Evolutionary conservation across 805 yeast genomes (phyloP), one percentile per base, ranked within the genome.

Genomic region (Barnettozyma sucrosica): DNA sequence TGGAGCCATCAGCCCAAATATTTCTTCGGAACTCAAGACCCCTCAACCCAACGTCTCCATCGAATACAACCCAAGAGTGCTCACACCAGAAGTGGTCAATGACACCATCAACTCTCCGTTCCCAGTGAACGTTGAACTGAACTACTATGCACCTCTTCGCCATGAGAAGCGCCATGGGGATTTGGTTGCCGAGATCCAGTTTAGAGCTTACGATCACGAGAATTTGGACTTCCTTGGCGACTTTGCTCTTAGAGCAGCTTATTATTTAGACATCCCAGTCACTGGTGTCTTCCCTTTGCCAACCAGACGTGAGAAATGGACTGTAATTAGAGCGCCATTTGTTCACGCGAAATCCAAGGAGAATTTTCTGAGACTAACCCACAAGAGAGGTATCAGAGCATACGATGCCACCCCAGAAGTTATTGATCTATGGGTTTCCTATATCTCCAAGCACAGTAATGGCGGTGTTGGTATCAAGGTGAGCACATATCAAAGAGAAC

Each of bases 311-410:
- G 86, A 92, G 66, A 78, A 89, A 56, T 92, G 96, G 88, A 93
- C 99, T 0, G 96, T 93, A 39, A 89, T 85, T 59, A 79, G 83
- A 64, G 82, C 96, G 3, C 97, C 97, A 1, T 93, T 93, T 65
- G 96, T 86, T 19, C 93, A 88, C 62, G 95, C 97, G 45, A 90
- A 89, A 65, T 77, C 93, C 9, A 93, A 93, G 69, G 96, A 92
- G 70, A 93, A 92, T 72, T 93, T 86, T 68, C 86, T 87, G 70
- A 82, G 98, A 70, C 75, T 79, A 43, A 93, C 98, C 1, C 86
- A 80, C 65, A 80, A 83, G 57, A 79, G 95, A 52, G 65, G 77
- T 51, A 72, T 93, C 54, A 76, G 74, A 55, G 85, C 89, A 25
- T 89, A 79, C 75, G 98, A 93, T 65, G 79, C 96, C 16, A 81